Evolutionary conservation across 495 filamentous ascomycete species (phyloP).

Genomic region (Penicillium canariense): DNA sequence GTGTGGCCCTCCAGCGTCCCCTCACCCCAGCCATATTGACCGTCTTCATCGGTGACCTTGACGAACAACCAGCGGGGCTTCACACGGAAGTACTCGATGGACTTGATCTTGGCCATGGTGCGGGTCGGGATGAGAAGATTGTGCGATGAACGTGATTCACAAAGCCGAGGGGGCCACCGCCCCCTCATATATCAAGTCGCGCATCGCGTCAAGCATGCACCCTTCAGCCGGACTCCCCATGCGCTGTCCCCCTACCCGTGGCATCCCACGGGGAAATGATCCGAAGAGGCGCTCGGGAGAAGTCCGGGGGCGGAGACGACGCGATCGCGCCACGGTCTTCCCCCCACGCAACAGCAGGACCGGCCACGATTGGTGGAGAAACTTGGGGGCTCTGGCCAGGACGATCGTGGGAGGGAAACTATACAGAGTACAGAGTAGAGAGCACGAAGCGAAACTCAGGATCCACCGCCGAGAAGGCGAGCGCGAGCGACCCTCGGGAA

Average conservation of each 20-base stretch:
- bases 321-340: not conserved
- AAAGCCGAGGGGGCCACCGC: not conserved
- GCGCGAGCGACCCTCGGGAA: too few relatives aligned
- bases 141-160: not conserved
- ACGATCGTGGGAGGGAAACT: not conserved
- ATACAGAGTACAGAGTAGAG: too few relatives aligned
- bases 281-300: not conserved
- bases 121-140: not conserved
- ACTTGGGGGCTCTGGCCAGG: not conserved
- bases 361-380: slow-evolving; percentile 13
- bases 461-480: too few relatives aligned
- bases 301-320: slow-evolving; percentile 17
- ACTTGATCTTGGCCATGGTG: slow-evolving; percentile 64
- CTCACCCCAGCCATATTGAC: slow-evolving; percentile 74
- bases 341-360: slow-evolving; percentile 10
- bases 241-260: not conserved
- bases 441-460: too few relatives aligned
- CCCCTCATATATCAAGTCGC: slow-evolving; percentile 7
- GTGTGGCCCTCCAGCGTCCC: slow-evolving; percentile 76
- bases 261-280: slow-evolving; percentile 16
- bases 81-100: slow-evolving; percentile 78
- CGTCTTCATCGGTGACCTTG: slow-evolving; percentile 67
- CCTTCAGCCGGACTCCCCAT: too few relatives aligned
- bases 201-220: not conserved
- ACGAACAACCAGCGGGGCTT: slow-evolving; percentile 81